These are phyloP conservation scores for Epichloe sp. DNA, from an alignment of 2,329 filamentous ascomycete species.

Conservation along the genomic window DNA sequence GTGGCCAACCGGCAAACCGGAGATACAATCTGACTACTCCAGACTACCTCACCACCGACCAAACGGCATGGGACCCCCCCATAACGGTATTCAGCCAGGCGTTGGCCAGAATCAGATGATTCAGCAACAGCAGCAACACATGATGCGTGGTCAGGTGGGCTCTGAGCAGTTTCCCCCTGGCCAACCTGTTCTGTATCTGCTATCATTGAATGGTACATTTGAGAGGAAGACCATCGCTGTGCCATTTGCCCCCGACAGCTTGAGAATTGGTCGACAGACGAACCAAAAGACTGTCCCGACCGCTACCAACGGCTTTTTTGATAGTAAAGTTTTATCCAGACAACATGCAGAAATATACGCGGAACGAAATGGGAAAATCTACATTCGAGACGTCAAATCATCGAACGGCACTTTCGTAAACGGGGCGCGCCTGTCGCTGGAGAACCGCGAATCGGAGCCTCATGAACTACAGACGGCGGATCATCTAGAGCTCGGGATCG, in stretches of 20 bases:
- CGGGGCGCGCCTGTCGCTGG: slow-evolving; percentile 73
- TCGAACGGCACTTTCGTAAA: slow-evolving; percentile 99
- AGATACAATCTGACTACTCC: slow-evolving; percentile 33
- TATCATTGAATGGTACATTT: slow-evolving; percentile 91
- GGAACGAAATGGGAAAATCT: slow-evolving; percentile 73
- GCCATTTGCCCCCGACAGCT: slow-evolving; percentile 82
- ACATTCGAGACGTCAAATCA: slow-evolving; percentile 93
- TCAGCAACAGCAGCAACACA: slow-evolving; percentile 30
- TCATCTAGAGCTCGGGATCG: slow-evolving; percentile 87
- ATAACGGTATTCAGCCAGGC: slow-evolving; percentile 19
- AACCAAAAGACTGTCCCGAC: slow-evolving; percentile 94
- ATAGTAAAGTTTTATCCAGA: slow-evolving; percentile 92
- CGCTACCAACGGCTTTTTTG: slow-evolving; percentile 85
- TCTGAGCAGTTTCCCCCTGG: slow-evolving; percentile 45
- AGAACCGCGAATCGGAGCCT: slow-evolving; percentile 92
- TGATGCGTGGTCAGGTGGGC: slow-evolving; percentile 44
- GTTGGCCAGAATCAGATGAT: slow-evolving; percentile 22
- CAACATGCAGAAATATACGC: slow-evolving; percentile 97
- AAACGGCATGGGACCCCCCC: slow-evolving; percentile 27
- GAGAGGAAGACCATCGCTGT: slow-evolving; percentile 94
- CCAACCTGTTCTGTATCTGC: slow-evolving; percentile 69
- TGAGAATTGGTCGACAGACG: slow-evolving; percentile 90
- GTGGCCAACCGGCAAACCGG: slow-evolving; percentile 36
- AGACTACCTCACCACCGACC: slow-evolving; percentile 28
- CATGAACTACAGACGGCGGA: slow-evolving; percentile 87